Conservation (phyloP, 169 alveolate genomes). For the Besnoitia besnoiti region DNA sequence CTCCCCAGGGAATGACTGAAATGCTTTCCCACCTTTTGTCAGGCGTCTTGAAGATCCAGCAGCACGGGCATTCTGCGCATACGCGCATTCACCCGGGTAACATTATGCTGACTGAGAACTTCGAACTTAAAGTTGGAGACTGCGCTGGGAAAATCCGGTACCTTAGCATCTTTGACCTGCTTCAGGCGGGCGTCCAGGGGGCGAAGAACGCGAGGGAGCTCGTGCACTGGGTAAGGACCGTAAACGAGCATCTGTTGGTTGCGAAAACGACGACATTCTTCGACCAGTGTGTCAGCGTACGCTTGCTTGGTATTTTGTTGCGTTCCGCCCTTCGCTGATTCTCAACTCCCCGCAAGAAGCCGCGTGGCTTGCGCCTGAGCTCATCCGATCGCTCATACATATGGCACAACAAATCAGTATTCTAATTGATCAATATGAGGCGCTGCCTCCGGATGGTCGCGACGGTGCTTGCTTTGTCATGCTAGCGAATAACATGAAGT, state of each 20-base stretch:
- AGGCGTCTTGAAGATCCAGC: conserved; percentile 35
- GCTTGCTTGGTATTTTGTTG: no score
- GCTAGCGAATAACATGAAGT: conserved; percentile 18
- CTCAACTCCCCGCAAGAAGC: conserved; percentile 50
- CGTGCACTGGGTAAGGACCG: conserved; percentile 45
- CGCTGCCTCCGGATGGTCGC: conserved; percentile 4
- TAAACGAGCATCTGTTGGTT: no score
- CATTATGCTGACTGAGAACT: neutral
- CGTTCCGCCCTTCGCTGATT: neutral
- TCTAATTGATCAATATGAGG: conserved; percentile 23
- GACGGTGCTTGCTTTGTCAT: neutral
- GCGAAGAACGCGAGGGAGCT: conserved; percentile 50
- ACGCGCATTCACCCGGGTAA: conserved; percentile 59
- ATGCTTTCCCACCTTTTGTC: conserved; percentile 34
- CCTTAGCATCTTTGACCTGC: conserved; percentile 37
- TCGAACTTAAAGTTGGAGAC: conserved; percentile 48
- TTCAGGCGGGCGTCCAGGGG: conserved; percentile 54
- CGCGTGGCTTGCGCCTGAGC: conserved; percentile 57
- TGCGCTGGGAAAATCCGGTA: conserved; percentile 47
- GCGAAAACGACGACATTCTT: no score
- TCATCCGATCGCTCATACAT: conserved; percentile 9
- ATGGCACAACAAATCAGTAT: conserved; percentile 17
- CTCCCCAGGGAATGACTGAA: conserved; percentile 41
- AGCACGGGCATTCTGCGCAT: conserved; percentile 22
- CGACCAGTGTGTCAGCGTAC: no score